Conservation (phyloP, 192 early-diverging fungal genomes). For the Chytriomyces sp. region DNA sequence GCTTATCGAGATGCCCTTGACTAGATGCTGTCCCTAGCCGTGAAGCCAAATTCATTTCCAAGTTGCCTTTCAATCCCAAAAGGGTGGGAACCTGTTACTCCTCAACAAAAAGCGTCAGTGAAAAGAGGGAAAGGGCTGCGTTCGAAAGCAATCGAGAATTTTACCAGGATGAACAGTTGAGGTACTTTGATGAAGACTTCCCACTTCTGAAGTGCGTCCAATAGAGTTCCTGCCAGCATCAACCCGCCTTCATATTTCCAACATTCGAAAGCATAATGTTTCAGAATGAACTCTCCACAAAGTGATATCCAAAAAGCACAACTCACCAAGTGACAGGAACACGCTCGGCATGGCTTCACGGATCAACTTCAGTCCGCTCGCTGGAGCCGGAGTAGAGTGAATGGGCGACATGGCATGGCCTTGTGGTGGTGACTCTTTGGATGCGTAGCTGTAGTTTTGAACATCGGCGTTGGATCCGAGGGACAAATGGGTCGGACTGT, state of each 20-base stretch:
- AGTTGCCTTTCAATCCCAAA: constrained; percentile 88
- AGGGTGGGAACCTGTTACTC: constrained; percentile 68
- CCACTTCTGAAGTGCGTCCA: constrained; percentile 51
- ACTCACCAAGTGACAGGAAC: constrained; percentile 25
- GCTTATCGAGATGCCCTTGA: constrained; percentile 42
- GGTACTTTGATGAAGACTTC: constrained; percentile 70
- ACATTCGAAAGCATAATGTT: background rate
- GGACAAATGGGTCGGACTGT: too few species aligned
- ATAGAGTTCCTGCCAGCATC: constrained; percentile 37
- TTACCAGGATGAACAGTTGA: constrained; percentile 76
- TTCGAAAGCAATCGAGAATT: background rate
- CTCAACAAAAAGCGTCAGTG: background rate
- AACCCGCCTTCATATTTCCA: constrained; percentile 28
- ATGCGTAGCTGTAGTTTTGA: too few species aligned
- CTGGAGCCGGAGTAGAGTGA: background rate
- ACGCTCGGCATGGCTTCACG: constrained; percentile 28
- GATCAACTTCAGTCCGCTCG: constrained; percentile 8
- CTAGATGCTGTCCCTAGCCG: constrained; percentile 79
- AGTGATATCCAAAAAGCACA: background rate
- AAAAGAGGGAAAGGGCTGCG: background rate
- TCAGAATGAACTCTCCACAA: too few species aligned
- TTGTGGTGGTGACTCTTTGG: too few species aligned
- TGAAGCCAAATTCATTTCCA: constrained; percentile 90
- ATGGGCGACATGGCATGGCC: background rate
- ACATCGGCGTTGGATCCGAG: too few species aligned